Base-by-base conservation (phyloP, 78 protist species). In the Dictyostelium citrinum region DNA sequence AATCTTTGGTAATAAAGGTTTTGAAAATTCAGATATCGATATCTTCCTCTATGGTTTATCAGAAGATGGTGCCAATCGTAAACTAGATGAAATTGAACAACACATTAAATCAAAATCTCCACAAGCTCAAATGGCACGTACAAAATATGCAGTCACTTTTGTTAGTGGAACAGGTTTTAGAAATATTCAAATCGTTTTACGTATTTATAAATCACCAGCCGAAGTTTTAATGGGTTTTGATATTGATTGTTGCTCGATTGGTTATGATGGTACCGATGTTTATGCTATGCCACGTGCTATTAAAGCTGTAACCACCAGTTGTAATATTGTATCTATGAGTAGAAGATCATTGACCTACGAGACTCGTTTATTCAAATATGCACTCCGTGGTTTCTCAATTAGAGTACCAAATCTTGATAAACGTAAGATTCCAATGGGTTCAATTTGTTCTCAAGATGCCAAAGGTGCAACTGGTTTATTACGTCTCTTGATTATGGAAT, bases 191-290 rank as follows among this genome's bases (percentile, higher is more conserved):
- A 60, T 95, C 80, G 86, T 91, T 11, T 35, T 90, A 39, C 84
- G 97, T 70, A 74, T 95, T 84, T 95, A 91, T 82, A 75, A 80
- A 60, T 80, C 94, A 39, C 97, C 97, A 35, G 95, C 97, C 2
- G 95, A 95, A 22, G 82, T 91, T 9, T 43, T 77, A 31, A 72
- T 79, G 90, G 97, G 97, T 1, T 95, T 95, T 24, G 97, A 95
- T 84, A 83, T 95, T 9, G 97, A 95, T 41, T 81, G 90, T 43
- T 95, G 97, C 24, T 77, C 82, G 0, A 75, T 95, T 58, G 92
- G 95, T 85, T 91, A 37, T 51, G 83, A 95, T 72, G 93, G 96
- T 43, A 6, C 45, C 20, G 37, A 58, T 20, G 95, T 91, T 14
- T 95, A 75, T 39, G 85, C 84, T 2, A 16, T 78, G 8, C 95